Percentiles rank a stretch among this genome's conserved stretches.
Conservation (phyloP, 495 filamentous ascomycete species). For the Parathielavia appendiculata region DNA sequence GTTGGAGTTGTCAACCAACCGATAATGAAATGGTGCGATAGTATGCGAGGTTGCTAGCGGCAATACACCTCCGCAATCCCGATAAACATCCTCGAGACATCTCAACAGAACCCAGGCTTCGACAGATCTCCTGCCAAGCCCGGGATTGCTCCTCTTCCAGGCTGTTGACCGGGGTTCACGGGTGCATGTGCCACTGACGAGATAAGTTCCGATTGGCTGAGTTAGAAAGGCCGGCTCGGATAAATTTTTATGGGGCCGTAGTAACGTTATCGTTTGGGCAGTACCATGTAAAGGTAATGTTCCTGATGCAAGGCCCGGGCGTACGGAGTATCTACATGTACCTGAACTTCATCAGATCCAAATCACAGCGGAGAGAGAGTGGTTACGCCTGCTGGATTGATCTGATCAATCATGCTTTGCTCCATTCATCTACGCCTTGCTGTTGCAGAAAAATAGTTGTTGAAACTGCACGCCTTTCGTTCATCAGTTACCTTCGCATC, state of each 20-base stretch:
- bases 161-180: conserved; percentile 9
- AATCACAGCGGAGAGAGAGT: too few species aligned
- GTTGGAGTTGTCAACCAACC: not conserved
- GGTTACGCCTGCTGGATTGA: too few species aligned
- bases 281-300: too few species aligned
- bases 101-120: conserved; percentile 1
- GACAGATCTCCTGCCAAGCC: conserved; percentile 2
- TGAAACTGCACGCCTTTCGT: not conserved
- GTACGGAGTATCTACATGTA: too few species aligned
- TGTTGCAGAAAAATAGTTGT: not conserved
- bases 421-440: not conserved
- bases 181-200: conserved; percentile 14
- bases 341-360: too few species aligned
- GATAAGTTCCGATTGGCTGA: conserved; percentile 21
- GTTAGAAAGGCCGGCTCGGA: conserved; percentile 25
- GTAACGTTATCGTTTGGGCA: too few species aligned
- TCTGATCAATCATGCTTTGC: not conserved
- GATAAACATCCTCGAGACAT: not conserved
- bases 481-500: not conserved
- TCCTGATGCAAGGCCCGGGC: too few species aligned
- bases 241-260: conserved; percentile 24
- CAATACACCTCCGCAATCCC: conserved; percentile 9
- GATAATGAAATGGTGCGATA: not conserved
- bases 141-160: not conserved
- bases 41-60: not conserved